These are phyloP conservation scores for Eucalyptus guilfoylei DNA, from an alignment of 345 rosid species.

Conservation along the genomic window DNA sequence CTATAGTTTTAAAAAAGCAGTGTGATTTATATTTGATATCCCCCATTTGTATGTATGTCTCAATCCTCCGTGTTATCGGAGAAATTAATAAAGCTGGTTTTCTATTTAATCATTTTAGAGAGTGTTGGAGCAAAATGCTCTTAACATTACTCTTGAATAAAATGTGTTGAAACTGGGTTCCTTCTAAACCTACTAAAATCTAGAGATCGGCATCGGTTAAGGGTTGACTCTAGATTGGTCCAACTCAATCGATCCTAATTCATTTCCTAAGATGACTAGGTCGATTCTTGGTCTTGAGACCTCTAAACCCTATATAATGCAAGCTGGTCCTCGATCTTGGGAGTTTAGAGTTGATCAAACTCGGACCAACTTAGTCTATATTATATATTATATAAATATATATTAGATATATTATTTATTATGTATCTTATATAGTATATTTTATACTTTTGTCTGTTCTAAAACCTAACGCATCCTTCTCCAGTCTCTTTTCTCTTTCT, in stretches of 20 bases:
- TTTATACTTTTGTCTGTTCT: too few species aligned
- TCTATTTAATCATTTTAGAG: neutral
- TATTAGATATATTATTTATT: too few species aligned
- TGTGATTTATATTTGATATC: neutral
- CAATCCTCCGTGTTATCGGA: neutral
- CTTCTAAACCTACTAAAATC: neutral
- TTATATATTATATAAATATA: too few species aligned
- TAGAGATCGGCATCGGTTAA: too few species aligned
- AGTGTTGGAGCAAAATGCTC: neutral
- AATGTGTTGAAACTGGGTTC: neutral
- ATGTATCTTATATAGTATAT: too few species aligned
- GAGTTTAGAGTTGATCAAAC: neutral
- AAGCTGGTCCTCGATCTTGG: accelerated
- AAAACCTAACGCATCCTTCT: neutral
- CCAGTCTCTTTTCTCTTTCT: too few species aligned
- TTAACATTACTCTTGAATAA: neutral
- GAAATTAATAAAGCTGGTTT: neutral
- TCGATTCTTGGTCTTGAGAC: neutral
- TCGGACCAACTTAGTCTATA: too few species aligned
- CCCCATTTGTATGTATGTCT: neutral
- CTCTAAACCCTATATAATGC: neutral
- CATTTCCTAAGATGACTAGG: too few species aligned
- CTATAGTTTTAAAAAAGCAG: neutral
- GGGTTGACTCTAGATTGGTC: too few species aligned
- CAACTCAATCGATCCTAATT: too few species aligned